Conservation (phyloP, 257 asterid genomes). For the Capsicum baccatum region DNA sequence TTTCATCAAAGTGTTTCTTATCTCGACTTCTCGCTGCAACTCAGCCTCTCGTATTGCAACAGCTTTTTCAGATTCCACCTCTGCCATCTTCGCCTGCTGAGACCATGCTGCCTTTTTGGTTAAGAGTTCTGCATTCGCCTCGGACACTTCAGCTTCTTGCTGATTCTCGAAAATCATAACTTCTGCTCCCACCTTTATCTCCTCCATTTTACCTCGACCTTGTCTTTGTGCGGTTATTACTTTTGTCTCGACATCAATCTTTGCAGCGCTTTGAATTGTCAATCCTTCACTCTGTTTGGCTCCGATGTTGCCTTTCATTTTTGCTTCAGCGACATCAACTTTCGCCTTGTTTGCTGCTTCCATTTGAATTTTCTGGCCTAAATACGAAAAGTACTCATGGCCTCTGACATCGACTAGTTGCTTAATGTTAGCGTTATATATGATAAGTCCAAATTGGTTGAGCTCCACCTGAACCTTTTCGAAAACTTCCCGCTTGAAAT, state of each 20-base stretch:
- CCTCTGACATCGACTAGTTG: slow-evolving; percentile 72
- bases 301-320: slow-evolving; percentile 68
- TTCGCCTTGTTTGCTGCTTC: slow-evolving; percentile 70
- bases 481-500: slow-evolving; percentile 61
- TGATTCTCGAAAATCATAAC: slow-evolving; percentile 59
- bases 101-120: slow-evolving; percentile 71
- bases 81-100: slow-evolving; percentile 55
- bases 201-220: slow-evolving; percentile 65
- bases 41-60: slow-evolving; percentile 66
- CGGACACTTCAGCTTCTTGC: slow-evolving; percentile 62
- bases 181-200: slow-evolving; percentile 50
- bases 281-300: slow-evolving; percentile 58
- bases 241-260: slow-evolving; percentile 70
- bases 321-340: slow-evolving; percentile 65
- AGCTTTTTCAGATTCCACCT: slow-evolving; percentile 61
- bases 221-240: slow-evolving; percentile 49
- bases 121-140: slow-evolving; percentile 54
- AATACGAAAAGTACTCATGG: slow-evolving; percentile 67
- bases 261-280: slow-evolving; percentile 60
- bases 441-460: slow-evolving; percentile 62
- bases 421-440: slow-evolving; percentile 71
- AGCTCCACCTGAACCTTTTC: slow-evolving; percentile 69
- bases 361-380: slow-evolving; percentile 72
- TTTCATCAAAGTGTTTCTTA: slow-evolving; percentile 51
- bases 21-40: slow-evolving; percentile 62